These are phyloP conservation scores for Alternaria novae-zelandiae DNA, from an alignment of 2,329 filamentous ascomycete genomes.

Conservation along the genomic window DNA sequence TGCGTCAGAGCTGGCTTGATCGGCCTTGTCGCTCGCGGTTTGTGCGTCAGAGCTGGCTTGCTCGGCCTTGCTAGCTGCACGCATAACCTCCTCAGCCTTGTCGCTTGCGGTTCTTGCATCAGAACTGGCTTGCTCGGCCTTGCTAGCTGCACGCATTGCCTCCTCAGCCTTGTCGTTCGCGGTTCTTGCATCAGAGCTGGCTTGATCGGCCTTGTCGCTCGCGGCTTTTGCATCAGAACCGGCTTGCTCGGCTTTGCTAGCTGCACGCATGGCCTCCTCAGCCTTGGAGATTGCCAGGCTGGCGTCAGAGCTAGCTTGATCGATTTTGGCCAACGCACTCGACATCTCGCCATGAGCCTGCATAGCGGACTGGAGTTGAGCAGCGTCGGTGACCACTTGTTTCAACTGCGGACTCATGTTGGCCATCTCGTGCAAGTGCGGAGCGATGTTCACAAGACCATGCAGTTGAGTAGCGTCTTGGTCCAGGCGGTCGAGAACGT, in stretches of 20 bases:
- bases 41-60: not conserved
- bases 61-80: not conserved
- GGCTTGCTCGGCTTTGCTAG: not conserved
- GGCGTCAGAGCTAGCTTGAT: not conserved
- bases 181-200: too few relatives aligned
- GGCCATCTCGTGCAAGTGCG: conserved; percentile 1
- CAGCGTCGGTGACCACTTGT: not conserved
- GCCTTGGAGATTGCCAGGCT: not conserved
- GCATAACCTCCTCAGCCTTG: not conserved
- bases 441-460: not conserved
- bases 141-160: too few relatives aligned
- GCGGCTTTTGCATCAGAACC: not conserved
- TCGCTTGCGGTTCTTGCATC: too few relatives aligned
- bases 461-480: conserved; percentile 1
- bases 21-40: not conserved
- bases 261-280: not conserved
- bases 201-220: not conserved
- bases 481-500: not conserved
- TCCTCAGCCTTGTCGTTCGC: not conserved
- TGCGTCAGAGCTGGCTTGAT: not conserved
- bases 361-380: not conserved
- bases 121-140: too few relatives aligned
- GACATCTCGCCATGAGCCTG: not conserved
- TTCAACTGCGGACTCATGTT: not conserved
- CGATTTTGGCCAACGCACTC: not conserved